Percentiles rank a stretch among this genome's conserved stretches.
These are phyloP conservation scores for Cladosporium austrohemisphaericum DNA, from an alignment of 2,329 filamentous ascomycete genomes.

Conservation along the genomic window DNA sequence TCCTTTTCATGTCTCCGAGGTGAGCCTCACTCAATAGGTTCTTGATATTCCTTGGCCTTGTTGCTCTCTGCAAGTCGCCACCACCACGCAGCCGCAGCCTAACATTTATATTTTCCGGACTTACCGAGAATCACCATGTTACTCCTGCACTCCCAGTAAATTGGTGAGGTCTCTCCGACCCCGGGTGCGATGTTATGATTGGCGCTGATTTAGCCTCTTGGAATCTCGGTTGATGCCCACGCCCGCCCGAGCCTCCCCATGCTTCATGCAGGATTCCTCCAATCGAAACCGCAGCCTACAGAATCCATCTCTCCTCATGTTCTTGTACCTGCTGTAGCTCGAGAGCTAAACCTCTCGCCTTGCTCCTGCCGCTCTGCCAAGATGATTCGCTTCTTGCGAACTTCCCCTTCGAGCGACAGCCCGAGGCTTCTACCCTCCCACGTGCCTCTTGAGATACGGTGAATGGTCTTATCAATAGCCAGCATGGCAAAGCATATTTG, in stretches of 20 bases:
- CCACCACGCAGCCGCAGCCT: too few relatives aligned
- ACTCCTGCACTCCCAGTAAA: background rate
- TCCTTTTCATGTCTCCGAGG: too few relatives aligned
- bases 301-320: background rate
- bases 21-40: too few relatives aligned
- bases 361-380: conserved; percentile 8
- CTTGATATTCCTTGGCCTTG: too few relatives aligned
- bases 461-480: conserved; percentile 12
- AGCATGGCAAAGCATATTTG: conserved; percentile 2
- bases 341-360: conserved; percentile 2
- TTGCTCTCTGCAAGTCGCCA: too few relatives aligned
- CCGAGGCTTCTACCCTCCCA: conserved; percentile 7
- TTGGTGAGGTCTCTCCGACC: background rate
- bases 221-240: conserved; percentile 3
- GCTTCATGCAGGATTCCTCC: background rate
- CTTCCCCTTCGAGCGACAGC: conserved; percentile 5
- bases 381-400: conserved; percentile 3
- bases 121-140: background rate
- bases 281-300: background rate
- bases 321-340: conserved; percentile 8
- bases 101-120: background rate
- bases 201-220: background rate
- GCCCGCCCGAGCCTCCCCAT: background rate
- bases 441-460: conserved; percentile 9
- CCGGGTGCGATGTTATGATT: background rate